Evolutionary conservation across 148 eudicot genomes (phyloP).

Genomic region (Silene latifolia): DNA sequence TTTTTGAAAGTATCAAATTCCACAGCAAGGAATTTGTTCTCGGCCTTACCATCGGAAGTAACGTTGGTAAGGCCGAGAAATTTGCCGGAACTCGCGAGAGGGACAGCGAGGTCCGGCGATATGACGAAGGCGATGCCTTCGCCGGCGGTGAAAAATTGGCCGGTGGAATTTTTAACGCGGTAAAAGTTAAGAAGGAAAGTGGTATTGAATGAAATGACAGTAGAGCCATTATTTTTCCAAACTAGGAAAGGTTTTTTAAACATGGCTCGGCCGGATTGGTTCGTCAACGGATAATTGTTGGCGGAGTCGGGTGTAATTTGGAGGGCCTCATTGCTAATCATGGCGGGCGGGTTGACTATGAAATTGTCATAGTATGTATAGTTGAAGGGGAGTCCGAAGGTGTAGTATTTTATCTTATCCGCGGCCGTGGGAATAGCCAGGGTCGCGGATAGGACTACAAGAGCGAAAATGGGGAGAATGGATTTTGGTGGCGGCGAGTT

Average conservation of each 20-base stretch:
- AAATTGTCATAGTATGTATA: slow-evolving; percentile 16
- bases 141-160: slow-evolving; percentile 18
- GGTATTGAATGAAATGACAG: slow-evolving; percentile 53
- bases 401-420: neutral
- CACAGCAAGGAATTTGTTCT: slow-evolving; percentile 51
- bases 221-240: slow-evolving; percentile 30
- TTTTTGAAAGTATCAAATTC: slow-evolving; percentile 67
- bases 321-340: slow-evolving; percentile 49
- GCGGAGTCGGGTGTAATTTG: slow-evolving; percentile 71
- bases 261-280: slow-evolving; percentile 50
- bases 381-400: slow-evolving; percentile 40
- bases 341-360: slow-evolving; percentile 24
- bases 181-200: slow-evolving; percentile 53
- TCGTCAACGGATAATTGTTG: slow-evolving; percentile 17
- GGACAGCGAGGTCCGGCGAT: slow-evolving; percentile 34
- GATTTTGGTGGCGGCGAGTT: neutral
- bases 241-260: slow-evolving; percentile 29
- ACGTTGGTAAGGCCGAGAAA: slow-evolving; percentile 65
- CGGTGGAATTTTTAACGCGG: slow-evolving; percentile 3
- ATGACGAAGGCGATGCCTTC: slow-evolving; percentile 70
- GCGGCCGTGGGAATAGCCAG: neutral
- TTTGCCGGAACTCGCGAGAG: slow-evolving; percentile 41
- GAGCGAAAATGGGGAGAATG: slow-evolving; percentile 4
- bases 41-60: slow-evolving; percentile 32
- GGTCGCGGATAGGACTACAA: slow-evolving; percentile 7